Evolutionary conservation across 2,329 filamentous ascomycete species (phyloP), one percentile per base, ranked within the genome.

Genomic region (Sporothrix humicola): DNA sequence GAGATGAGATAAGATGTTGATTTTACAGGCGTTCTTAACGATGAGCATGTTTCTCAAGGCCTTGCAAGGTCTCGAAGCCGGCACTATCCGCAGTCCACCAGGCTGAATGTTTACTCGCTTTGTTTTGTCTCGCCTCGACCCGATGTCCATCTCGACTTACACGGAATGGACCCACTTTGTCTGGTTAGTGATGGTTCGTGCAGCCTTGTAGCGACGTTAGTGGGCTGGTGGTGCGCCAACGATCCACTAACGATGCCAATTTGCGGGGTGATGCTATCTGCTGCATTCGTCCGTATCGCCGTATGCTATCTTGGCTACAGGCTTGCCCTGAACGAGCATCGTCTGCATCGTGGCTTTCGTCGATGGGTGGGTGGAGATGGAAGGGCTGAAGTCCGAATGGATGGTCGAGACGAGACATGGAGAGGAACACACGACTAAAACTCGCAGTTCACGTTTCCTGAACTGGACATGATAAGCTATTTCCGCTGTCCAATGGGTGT

Each of bases 1-100:
- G 58, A 61, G 58, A 61, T 42, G 58, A 61, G 58, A 61, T 61
- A 61, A 61, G 58, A 61, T 61, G 58, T 31, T 31, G 54, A 58
- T 58, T n/a, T n/a, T 61, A 26, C 7, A 7, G 58, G 20, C 7
- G 44, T 58, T 10, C 4, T 1, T 42, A 3, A 42, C 13, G n/a
- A 23, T 31, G 54, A 58, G 54, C 54, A 31, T 58, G 54, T 31
- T 31, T 31, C 20, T 58, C 9, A 12, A 26, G 26, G 26, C 20
- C 4, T 9, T 2, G 12, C 2, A 23, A 5, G 54, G 9, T 13
- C 26, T 4, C 54, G 54, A 58, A 58, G 54, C 54, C 54, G 20
- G 54, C 54, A 58, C 26, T 58, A 58, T 58, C 54, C 54, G n/a
- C n/a, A n/a, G n/a, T n/a, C n/a, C n/a, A n/a, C n/a, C n/a, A n/a